phyloP scores from a whole-genome alignment of 2,329 filamentous ascomycete genomes.

The Aureobasidium namibiae region DNA sequence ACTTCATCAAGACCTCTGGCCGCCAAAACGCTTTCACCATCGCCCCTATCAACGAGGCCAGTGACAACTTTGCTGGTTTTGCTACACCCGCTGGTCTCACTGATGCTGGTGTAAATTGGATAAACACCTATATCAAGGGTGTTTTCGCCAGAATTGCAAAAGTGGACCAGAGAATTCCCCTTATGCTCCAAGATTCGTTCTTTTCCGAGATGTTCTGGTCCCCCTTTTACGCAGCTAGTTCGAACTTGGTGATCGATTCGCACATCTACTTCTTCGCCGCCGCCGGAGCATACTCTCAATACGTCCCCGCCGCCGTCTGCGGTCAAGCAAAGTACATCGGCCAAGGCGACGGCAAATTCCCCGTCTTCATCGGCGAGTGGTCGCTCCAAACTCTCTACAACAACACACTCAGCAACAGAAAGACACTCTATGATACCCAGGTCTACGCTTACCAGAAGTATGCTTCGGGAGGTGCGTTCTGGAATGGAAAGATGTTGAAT shows the following conservation, averaged over 20 bases:
- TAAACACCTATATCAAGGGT: conserved; percentile 27
- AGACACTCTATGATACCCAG: conserved; percentile 25
- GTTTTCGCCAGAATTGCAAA: conserved; percentile 20
- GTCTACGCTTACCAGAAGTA: conserved; percentile 28
- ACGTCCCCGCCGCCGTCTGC: conserved; percentile 23
- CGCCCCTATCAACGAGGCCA: conserved; percentile 31
- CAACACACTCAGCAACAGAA: conserved; percentile 15
- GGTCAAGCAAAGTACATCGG: conserved; percentile 19
- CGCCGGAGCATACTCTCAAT: conserved; percentile 20
- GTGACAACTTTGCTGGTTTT: conserved; percentile 29
- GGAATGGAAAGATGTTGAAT: conserved; percentile 15
- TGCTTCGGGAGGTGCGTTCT: conserved; percentile 25
- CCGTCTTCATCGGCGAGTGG: conserved; percentile 26
- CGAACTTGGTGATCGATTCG: conserved; percentile 26
- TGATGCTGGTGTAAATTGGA: conserved; percentile 24
- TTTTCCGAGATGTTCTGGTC: conserved; percentile 23
- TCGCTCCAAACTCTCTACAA: conserved; percentile 20
- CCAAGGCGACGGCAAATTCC: conserved; percentile 18
- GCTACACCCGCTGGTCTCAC: conserved; percentile 26
- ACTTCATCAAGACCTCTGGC: conserved; percentile 26
- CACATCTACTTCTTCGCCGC: conserved; percentile 28
- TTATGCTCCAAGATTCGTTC: conserved; percentile 29
- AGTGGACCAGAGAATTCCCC: conserved; percentile 24
- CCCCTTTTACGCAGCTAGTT: conserved; percentile 19
- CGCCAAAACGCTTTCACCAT: conserved; percentile 27